Evolutionary conservation across 495 filamentous ascomycete species (phyloP).

Genomic region (Xeromyces bisporus): DNA sequence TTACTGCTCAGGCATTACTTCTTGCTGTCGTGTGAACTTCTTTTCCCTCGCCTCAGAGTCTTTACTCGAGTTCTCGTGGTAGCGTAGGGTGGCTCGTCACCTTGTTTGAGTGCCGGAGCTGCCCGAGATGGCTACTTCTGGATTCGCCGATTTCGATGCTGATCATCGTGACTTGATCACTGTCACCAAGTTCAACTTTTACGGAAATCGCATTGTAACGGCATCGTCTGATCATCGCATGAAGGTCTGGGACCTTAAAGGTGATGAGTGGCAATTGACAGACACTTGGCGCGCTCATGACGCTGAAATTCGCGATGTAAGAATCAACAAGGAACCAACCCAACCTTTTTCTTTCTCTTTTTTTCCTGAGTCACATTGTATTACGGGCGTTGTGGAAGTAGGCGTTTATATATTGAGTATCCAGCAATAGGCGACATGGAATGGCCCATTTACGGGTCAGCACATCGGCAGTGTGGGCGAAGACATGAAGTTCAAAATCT

Average conservation of each 20-base stretch:
- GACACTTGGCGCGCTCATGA: conserved; percentile 88
- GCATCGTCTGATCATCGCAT: conserved; percentile 86
- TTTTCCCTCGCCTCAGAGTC: too few species aligned
- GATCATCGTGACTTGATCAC: conserved; percentile 39
- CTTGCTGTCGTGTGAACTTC: not conserved
- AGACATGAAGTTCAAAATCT: conserved; percentile 75
- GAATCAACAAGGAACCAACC: conserved; percentile 7
- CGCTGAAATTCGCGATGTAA: conserved; percentile 78
- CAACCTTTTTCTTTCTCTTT: conserved; percentile 1
- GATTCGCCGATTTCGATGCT: conserved; percentile 51
- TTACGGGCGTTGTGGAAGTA: not conserved
- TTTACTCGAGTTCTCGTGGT: too few species aligned
- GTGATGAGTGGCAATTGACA: conserved; percentile 59
- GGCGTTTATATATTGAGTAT: conserved; percentile 4
- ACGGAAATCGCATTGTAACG: conserved; percentile 79
- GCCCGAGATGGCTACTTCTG: conserved; percentile 19
- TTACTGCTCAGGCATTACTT: not conserved
- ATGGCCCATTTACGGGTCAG: conserved; percentile 43
- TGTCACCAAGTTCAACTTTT: conserved; percentile 47
- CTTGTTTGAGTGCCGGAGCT: conserved; percentile 11
- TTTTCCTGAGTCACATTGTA: conserved; percentile 1
- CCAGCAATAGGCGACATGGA: conserved; percentile 56
- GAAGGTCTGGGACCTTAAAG: conserved; percentile 75
- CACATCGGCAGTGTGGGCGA: conserved; percentile 57
- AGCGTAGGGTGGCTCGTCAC: too few species aligned